Percentiles rank a stretch among this genome's conserved stretches.
Conservation (phyloP, 345 rosid genomes). For the Geranium brycei region DNA sequence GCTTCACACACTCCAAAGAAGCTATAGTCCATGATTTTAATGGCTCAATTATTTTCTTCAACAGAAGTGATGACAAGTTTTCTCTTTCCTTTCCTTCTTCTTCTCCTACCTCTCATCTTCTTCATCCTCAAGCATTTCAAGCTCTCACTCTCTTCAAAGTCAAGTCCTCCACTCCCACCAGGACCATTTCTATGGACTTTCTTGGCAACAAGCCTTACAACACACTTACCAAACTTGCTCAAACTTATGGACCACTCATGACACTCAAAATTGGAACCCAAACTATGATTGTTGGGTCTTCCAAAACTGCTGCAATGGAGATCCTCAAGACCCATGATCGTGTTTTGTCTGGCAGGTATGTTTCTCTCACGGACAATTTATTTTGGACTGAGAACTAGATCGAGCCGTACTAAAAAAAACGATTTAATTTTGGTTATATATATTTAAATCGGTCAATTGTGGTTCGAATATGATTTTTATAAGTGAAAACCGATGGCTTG, state of each 20-base stretch:
- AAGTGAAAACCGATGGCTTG: no score
- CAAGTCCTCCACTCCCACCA: constrained; percentile 16
- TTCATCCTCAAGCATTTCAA: constrained; percentile 13
- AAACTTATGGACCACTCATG: constrained; percentile 20
- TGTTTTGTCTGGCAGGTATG: constrained; percentile 22
- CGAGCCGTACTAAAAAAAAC: no score
- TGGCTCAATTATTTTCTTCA: no score
- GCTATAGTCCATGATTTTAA: no score
- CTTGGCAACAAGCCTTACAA: constrained; percentile 25
- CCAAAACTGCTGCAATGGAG: constrained; percentile 20
- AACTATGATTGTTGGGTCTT: constrained; percentile 22
- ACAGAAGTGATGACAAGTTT: constrained; percentile 3
- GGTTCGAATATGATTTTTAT: no score
- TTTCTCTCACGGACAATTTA: constrained; percentile 14
- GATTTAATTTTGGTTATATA: no score
- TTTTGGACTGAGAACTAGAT: no score
- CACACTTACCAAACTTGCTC: constrained; percentile 11
- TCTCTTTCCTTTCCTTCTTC: constrained; percentile 10
- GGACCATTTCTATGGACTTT: constrained; percentile 26
- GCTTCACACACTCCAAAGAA: no score
- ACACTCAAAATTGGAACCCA: constrained; percentile 23
- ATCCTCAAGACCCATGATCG: constrained; percentile 23
- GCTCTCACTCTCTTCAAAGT: neutral
- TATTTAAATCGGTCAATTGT: no score
- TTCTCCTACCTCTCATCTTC: constrained; percentile 9